A percentile compares a stretch with the other conserved stretches of the same genome.
These are phyloP conservation scores for Trichoderma breve DNA, from an alignment of 2,329 filamentous ascomycete genomes.

Conservation along the genomic window DNA sequence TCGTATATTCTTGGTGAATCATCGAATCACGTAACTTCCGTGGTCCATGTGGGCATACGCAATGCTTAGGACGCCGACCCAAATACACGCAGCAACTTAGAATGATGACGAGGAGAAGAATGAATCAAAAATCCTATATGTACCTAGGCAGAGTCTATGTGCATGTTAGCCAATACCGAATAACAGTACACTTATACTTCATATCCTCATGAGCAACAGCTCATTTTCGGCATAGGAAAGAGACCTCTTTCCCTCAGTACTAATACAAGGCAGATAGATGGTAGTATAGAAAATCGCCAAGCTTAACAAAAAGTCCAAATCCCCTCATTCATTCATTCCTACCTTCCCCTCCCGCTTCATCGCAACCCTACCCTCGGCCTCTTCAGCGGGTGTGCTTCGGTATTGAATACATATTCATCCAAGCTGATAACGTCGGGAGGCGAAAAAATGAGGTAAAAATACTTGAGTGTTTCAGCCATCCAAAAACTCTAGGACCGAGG, in stretches of 20 bases:
- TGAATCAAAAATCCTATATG: not conserved
- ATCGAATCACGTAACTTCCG: not conserved
- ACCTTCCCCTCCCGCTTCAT: not conserved
- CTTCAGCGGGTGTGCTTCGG: conserved; percentile 47
- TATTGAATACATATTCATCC: conserved; percentile 65
- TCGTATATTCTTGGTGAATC: not conserved
- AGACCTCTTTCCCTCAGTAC: no score
- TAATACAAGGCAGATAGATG: not conserved
- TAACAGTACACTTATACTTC: not conserved
- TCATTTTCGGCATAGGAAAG: not conserved
- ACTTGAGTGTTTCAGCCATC: conserved; percentile 72
- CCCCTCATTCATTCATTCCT: not conserved
- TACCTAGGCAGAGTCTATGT: not conserved
- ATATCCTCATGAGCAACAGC: not conserved
- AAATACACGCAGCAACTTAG: not conserved
- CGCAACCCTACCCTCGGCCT: not conserved
- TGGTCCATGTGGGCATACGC: not conserved
- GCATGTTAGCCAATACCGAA: not conserved
- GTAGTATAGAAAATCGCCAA: not conserved
- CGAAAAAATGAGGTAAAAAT: conserved; percentile 70
- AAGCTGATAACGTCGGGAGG: conserved; percentile 62
- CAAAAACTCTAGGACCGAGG: conserved; percentile 60
- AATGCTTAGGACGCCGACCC: not conserved
- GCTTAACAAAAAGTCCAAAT: not conserved
- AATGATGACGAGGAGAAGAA: not conserved